Percentiles rank a stretch among this genome's conserved stretches.
Conservation (phyloP, 2,329 filamentous ascomycete species). For the Colletotrichum tabaci region DNA sequence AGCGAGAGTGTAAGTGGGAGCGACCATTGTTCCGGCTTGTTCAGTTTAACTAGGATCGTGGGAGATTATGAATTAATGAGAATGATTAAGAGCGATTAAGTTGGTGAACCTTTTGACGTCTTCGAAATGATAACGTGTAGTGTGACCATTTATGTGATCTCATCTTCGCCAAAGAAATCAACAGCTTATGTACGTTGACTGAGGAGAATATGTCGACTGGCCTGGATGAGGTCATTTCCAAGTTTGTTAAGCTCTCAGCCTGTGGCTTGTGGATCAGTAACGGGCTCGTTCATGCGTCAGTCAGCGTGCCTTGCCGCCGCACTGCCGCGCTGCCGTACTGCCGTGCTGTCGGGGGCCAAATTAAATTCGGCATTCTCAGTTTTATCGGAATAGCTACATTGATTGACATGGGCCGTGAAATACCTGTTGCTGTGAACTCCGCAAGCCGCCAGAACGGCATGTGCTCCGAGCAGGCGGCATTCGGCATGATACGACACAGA, state of each 20-base stretch:
- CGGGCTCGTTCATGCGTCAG: not conserved
- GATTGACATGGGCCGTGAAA: not conserved
- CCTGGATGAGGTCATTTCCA: not conserved
- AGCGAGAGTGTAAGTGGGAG: conserved; percentile 47
- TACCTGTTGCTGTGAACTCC: not conserved
- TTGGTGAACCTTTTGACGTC: not conserved
- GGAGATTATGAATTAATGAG: not conserved
- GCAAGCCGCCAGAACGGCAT: not conserved
- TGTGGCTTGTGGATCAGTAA: not conserved
- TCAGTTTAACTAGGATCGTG: not conserved
- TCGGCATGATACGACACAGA: not conserved
- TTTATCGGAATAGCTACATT: too few relatives aligned
- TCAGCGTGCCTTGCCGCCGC: not conserved
- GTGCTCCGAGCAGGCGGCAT: not conserved
- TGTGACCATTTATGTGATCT: not conserved
- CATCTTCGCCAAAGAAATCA: not conserved
- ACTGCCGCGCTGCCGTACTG: not conserved
- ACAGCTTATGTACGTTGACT: not conserved
- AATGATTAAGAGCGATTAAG: not conserved
- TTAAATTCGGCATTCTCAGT: too few relatives aligned
- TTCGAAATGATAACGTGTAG: not conserved
- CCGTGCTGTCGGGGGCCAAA: too few relatives aligned
- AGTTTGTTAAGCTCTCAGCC: not conserved
- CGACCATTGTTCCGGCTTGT: conserved; percentile 24
- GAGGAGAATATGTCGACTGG: not conserved